phyloP scores from a whole-genome alignment of 2,329 filamentous ascomycete species.

The Aspergillus pseudoviridinutans region DNA sequence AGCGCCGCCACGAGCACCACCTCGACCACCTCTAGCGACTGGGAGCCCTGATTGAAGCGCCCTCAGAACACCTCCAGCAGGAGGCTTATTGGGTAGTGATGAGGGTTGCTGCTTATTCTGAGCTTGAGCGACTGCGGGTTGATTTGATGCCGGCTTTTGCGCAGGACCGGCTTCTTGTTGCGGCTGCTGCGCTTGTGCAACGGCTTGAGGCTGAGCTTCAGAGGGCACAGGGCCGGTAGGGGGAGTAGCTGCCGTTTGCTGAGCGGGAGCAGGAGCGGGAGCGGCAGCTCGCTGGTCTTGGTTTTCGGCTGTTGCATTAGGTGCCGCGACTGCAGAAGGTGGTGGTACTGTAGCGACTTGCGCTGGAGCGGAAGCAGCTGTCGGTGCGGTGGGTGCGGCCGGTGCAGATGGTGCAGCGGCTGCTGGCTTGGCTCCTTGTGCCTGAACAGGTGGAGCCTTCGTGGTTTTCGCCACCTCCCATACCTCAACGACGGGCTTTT shows the following conservation, averaged over 20 bases:
- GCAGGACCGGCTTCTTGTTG: conserved; percentile 16
- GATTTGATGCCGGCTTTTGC: conserved; percentile 8
- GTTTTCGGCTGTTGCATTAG: neutral
- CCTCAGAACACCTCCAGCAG: conserved; percentile 37
- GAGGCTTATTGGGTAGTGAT: conserved; percentile 31
- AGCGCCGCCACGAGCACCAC: conserved; percentile 36
- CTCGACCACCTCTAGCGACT: conserved; percentile 40
- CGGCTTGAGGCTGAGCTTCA: conserved; percentile 10
- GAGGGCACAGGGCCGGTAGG: conserved; percentile 8
- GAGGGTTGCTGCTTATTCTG: conserved; percentile 23
- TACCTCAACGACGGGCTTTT: conserved; percentile 78
- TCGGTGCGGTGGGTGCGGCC: conserved; percentile 19
- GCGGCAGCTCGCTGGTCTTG: conserved; percentile 8
- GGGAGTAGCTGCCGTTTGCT: conserved; percentile 8
- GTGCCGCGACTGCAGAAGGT: conserved; percentile 1
- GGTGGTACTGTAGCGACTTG: conserved; percentile 9
- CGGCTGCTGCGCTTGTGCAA: conserved; percentile 14
- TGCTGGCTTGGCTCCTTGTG: conserved; percentile 27
- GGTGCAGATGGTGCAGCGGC: conserved; percentile 17
- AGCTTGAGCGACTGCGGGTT: conserved; percentile 22
- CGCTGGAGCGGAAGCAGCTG: conserved; percentile 11
- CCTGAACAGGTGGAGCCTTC: conserved; percentile 47
- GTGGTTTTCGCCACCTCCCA: conserved; percentile 74
- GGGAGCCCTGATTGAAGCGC: conserved; percentile 44
- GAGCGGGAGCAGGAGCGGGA: conserved; percentile 9